Conservation (phyloP, 441 rosid genomes). For the Gossypium schwendimanii region DNA sequence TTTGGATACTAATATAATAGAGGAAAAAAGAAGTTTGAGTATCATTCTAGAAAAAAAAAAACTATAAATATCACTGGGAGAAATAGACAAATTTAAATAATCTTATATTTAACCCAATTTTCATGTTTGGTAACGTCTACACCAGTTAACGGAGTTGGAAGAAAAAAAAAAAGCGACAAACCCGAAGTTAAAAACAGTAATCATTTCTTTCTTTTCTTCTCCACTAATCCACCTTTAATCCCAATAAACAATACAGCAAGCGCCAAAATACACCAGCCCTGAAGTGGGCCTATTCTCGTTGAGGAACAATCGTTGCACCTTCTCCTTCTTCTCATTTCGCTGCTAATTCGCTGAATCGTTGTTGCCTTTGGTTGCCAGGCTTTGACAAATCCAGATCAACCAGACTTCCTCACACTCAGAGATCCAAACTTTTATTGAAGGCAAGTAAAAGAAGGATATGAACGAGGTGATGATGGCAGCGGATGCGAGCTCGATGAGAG, state of each 20-base stretch:
- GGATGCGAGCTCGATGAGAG: constrained; percentile 36
- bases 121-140: no score
- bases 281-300: not conserved
- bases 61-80: no score
- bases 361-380: not conserved
- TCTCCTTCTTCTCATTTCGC: not conserved
- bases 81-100: no score
- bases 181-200: no score
- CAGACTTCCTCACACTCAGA: not conserved
- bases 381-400: not conserved
- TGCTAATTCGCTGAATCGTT: not conserved
- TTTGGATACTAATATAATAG: no score
- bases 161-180: no score
- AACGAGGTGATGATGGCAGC: constrained; percentile 61
- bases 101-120: no score
- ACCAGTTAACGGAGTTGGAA: no score
- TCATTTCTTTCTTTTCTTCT: not conserved
- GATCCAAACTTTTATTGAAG: not conserved
- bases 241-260: not conserved
- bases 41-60: no score
- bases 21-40: no score
- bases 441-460: constrained; percentile 17
- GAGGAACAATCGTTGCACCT: not conserved
- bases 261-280: not conserved
- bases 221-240: not conserved